Base-by-base conservation (phyloP, 176 grass and related monocot species). In the Ampelocalamus luodianensis region DNA sequence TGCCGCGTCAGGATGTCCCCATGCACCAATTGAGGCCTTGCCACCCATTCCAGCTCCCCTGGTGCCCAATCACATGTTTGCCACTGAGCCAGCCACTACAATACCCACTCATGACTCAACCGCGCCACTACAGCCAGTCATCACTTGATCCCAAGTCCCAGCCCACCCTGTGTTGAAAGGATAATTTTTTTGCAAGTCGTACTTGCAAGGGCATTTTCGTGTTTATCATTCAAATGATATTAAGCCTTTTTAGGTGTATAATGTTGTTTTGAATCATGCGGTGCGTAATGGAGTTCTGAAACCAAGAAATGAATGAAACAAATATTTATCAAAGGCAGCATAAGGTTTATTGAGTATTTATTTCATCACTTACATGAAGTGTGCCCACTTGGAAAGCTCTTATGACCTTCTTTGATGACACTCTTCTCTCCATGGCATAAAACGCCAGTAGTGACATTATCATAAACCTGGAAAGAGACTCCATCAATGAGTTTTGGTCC, bases 361-460 rank as follows among this genome's bases (percentile, higher is more conserved):
- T 65, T 39, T n/a, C n/a, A 83, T 68, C 4, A 75, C 85, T 81
- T 89, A 98, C 96, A 87, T 37, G 96, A 98, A 74, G 80, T 79
- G 81, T 98, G 96, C n/a, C 96, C 96, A 42, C 96, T 98, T 48
- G 96, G 96, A 76, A 98, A 98, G 65, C 93, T 99, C 76, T 99
- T 99, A 84, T 96, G 91, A 37, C 96, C 96, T 86, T 96, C 96
- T 65, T 92, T 93, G 56, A 96, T 93, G 66, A 96, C 88, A 77
- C 87, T 87, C 73, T 93, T 95, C 43, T 85, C 75, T 58, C 96
- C 96, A 83, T 98, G 87, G 79, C 95, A 97, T 62, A 99, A 27
- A 77, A 95, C 96, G 17, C 85, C 77, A 58, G 86, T 89, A 42
- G 96, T 99, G 38, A 92, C 77, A 56, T 88, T 92, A 83, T 99